Percentiles rank a stretch among this genome's conserved stretches.
Conservation (phyloP, 192 early-diverging fungal genomes). For the Rhizoclosmatium sp. region DNA sequence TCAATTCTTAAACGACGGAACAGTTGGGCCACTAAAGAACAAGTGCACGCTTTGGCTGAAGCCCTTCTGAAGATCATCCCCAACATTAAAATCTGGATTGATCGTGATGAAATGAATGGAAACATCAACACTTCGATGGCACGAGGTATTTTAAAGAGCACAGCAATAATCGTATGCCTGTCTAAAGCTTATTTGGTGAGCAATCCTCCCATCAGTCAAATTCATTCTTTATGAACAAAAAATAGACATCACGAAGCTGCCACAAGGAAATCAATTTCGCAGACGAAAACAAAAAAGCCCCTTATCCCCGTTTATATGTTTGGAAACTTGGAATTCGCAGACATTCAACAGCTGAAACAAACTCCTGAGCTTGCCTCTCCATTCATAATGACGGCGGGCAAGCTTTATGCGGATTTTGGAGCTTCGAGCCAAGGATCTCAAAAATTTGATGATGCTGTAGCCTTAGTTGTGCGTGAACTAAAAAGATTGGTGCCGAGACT, state of each 20-base stretch:
- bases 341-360: not conserved
- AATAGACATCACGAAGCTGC: conserved; percentile 14
- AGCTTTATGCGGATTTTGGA: conserved; percentile 25
- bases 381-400: conserved; percentile 22
- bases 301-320: conserved; percentile 23
- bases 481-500: not conserved
- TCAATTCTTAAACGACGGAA: too few species aligned
- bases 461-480: not conserved
- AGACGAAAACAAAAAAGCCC: conserved; percentile 28
- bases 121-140: conserved; percentile 28
- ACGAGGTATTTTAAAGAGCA: conserved; percentile 21
- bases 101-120: conserved; percentile 22
- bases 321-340: not conserved
- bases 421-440: not conserved
- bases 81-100: conserved; percentile 24
- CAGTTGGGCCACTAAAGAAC: not conserved
- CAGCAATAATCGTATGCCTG: conserved; percentile 18
- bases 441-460: not conserved
- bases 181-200: conserved; percentile 11
- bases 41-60: conserved; percentile 1
- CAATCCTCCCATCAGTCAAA: too few species aligned
- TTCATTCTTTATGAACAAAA: too few species aligned
- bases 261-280: conserved; percentile 22
- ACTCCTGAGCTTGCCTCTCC: not conserved
- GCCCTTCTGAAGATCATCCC: not conserved